Percentiles rank a stretch among this genome's conserved stretches.
These are phyloP conservation scores for Rhizopogon salebrosus DNA, from an alignment of 768 basidiomycete species.

Conservation along the genomic window DNA sequence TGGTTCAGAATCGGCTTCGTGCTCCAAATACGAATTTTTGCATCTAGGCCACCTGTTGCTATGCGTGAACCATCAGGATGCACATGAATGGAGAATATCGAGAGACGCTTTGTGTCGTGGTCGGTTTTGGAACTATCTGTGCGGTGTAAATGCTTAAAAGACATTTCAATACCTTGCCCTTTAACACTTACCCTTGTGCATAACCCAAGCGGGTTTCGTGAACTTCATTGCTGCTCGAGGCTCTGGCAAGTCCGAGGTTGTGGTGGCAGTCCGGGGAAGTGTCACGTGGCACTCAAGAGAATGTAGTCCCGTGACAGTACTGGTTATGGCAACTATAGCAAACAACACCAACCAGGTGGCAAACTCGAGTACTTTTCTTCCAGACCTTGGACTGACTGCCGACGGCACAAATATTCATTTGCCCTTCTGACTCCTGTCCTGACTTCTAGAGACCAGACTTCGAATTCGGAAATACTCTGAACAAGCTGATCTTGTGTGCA, in stretches of 20 bases:
- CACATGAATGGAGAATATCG: constrained; percentile 90
- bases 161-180: not conserved
- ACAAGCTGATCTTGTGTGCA: constrained; percentile 44
- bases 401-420: constrained; percentile 26
- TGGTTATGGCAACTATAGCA: constrained; percentile 50
- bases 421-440: not conserved
- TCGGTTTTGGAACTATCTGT: constrained; percentile 51
- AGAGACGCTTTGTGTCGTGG: constrained; percentile 56
- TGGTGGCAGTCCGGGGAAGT: too few relatives aligned
- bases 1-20: constrained; percentile 89
- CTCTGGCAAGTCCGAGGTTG: not conserved
- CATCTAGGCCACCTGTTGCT: constrained; percentile 96
- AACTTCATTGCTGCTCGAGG: constrained; percentile 55
- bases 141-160: not conserved
- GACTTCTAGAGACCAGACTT: constrained; percentile 33
- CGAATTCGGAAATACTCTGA: constrained; percentile 52
- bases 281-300: too few relatives aligned
- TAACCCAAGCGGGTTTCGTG: constrained; percentile 86
- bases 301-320: too few relatives aligned
- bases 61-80: constrained; percentile 95
- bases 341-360: constrained; percentile 52
- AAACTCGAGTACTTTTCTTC: constrained; percentile 54
- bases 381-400: constrained; percentile 49
- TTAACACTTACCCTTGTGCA: constrained; percentile 54
- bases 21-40: constrained; percentile 95